Conservation (phyloP, 768 basidiomycete genomes). For the Boletus sensibilis region DNA sequence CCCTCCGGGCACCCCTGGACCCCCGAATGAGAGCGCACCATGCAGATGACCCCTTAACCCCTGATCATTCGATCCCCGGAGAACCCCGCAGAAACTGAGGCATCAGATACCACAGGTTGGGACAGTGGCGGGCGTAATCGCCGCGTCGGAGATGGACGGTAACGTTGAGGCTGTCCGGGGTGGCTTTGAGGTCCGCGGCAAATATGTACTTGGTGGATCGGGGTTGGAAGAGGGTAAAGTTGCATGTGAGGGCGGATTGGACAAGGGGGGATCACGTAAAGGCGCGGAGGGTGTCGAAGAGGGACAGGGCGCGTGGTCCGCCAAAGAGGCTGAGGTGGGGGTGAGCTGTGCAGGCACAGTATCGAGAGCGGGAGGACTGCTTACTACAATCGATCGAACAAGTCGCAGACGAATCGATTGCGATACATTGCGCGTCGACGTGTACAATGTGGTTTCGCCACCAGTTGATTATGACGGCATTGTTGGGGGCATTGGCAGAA, state of each 20-base stretch:
- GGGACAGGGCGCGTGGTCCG: slow-evolving; percentile 37
- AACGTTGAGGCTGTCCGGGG: slow-evolving; percentile 44
- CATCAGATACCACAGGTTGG: too few species aligned
- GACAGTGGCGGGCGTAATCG: slow-evolving; percentile 59
- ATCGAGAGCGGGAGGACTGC: slow-evolving; percentile 13
- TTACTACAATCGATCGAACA: slow-evolving; percentile 54
- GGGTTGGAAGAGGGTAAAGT: slow-evolving; percentile 42
- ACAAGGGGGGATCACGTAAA: slow-evolving; percentile 58
- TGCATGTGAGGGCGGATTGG: slow-evolving; percentile 47
- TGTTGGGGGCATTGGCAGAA: slow-evolving; percentile 35
- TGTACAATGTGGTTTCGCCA: slow-evolving; percentile 44
- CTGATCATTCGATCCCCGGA: too few species aligned
- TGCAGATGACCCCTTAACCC: too few species aligned
- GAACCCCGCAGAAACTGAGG: too few species aligned
- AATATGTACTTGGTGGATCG: slow-evolving; percentile 26
- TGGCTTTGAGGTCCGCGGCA: slow-evolving; percentile 15
- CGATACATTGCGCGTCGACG: slow-evolving; percentile 43
- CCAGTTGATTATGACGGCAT: slow-evolving; percentile 46
- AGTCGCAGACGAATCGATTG: slow-evolving; percentile 39
- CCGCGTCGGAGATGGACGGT: slow-evolving; percentile 59
- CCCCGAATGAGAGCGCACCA: too few species aligned
- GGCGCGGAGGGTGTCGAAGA: slow-evolving; percentile 46
- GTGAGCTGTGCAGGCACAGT: not conserved
- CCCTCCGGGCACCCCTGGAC: too few species aligned
- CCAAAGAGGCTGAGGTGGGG: slow-evolving; percentile 44